Evolutionary conservation across 768 basidiomycete species (phyloP).

Genomic region (Leucocoprinus birnbaumii): DNA sequence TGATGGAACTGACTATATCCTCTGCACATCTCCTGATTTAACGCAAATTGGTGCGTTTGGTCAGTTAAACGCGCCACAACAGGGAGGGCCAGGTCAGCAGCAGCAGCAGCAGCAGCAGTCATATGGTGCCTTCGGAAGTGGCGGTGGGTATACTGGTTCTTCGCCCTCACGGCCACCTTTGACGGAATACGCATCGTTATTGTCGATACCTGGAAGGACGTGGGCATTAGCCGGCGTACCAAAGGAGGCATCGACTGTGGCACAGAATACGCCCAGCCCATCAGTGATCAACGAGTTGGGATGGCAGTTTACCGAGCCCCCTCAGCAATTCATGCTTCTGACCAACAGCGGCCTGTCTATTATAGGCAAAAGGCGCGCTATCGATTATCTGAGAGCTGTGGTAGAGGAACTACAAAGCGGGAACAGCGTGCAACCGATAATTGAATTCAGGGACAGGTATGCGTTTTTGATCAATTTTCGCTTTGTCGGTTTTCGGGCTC

Average conservation of each 20-base stretch:
- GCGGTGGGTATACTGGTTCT: conserved; percentile 32
- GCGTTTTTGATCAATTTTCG: conserved; percentile 9
- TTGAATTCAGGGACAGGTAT: conserved; percentile 80
- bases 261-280: conserved; percentile 45
- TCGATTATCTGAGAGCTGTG: conserved; percentile 81
- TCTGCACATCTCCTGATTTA: conserved; percentile 75
- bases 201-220: conserved; percentile 79
- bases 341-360: conserved; percentile 85
- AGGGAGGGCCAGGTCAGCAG: conserved; percentile 35
- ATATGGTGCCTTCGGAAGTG: conserved; percentile 16
- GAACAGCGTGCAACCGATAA: conserved; percentile 72
- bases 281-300: conserved; percentile 76
- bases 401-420: conserved; percentile 82
- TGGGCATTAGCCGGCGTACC: conserved; percentile 76
- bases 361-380: conserved; percentile 74
- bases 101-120: conserved; percentile 34
- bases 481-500: not conserved
- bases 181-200: conserved; percentile 72
- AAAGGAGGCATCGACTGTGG: conserved; percentile 23
- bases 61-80: conserved; percentile 51
- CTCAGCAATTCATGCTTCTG: conserved; percentile 82
- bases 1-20: conserved; percentile 70
- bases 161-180: conserved; percentile 54
- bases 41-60: conserved; percentile 69
- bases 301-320: conserved; percentile 71